Conservation (phyloP, 371 early-diverging fungal species). For the Apophysomyces elegans region DNA sequence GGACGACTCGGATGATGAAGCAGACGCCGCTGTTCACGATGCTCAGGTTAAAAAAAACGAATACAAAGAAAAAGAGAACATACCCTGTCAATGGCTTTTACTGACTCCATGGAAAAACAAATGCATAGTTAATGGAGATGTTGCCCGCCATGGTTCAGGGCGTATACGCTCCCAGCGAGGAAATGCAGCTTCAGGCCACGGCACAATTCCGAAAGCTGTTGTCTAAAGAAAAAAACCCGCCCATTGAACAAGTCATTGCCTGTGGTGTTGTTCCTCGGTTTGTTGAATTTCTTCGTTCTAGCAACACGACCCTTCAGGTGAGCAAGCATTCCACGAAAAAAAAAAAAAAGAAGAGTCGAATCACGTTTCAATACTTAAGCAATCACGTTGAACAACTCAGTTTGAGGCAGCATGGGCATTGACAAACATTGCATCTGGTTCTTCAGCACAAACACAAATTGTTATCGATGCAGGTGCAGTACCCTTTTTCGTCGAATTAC, state of each 20-base stretch:
- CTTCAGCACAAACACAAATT: slow-evolving; percentile 92
- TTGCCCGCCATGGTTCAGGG: slow-evolving; percentile 77
- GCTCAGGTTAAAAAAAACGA: slow-evolving; percentile 46
- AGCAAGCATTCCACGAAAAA: neutral
- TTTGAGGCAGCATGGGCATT: slow-evolving; percentile 99
- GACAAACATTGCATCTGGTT: slow-evolving; percentile 99
- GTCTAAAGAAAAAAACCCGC: slow-evolving; percentile 97
- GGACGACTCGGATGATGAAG: slow-evolving; percentile 87
- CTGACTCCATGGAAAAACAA: too few relatives aligned
- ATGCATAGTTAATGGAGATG: slow-evolving; percentile 57
- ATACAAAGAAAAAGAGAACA: too few relatives aligned
- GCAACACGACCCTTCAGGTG: slow-evolving; percentile 87
- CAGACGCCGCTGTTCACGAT: slow-evolving; percentile 48
- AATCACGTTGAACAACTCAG: slow-evolving; percentile 46
- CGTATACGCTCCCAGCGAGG: slow-evolving; percentile 75
- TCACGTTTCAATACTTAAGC: slow-evolving; percentile 8
- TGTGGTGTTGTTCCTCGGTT: slow-evolving; percentile 96
- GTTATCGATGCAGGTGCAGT: slow-evolving; percentile 95
- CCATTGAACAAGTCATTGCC: slow-evolving; percentile 96
- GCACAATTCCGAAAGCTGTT: slow-evolving; percentile 94
- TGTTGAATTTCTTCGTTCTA: slow-evolving; percentile 89
- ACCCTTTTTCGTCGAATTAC: slow-evolving; percentile 89
- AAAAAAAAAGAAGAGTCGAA: neutral
- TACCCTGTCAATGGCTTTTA: too few relatives aligned
- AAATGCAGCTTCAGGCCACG: slow-evolving; percentile 81